Base-by-base conservation (phyloP, 1,284 basidiomycete genomes). In the Schizopora paradoxa region DNA sequence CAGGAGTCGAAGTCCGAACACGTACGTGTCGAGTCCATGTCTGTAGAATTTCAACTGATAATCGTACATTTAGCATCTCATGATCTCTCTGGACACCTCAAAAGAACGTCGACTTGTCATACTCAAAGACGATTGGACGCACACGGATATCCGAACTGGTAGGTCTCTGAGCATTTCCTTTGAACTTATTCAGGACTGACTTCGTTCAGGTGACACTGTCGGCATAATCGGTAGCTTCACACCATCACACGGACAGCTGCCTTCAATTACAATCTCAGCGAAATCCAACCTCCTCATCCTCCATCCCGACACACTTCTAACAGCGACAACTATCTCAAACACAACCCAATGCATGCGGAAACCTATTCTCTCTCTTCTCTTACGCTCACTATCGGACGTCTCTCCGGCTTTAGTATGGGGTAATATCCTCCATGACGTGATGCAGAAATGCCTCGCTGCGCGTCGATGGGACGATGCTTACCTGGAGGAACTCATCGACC, bases 291-390 rank as follows among this genome's bases (percentile, higher is more conserved):
- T 82, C 32, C 64, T 96, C 46, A 83, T 97, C 50, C 81, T 84
- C 34, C 90, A 96, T 58, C 93, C 93, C 1, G 94, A 97, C 62
- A 66, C 90, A 35, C 82, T 97, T 41, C 65, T 96, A 37, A 93
- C 93, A 1, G 86, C 91, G 31, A 95, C 93, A 0, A 77, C 87
- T 0, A 79, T 96, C 18, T 84, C 91, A 3, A 86, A 81, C 49
- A 80, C 91, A 0, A 73, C 86, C 3, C 78, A 84, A 51, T 97
- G 94, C 60, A 66, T 78, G 5, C 80, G 94, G 11, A 87, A 85
- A 59, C 88, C 93, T 1, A 69, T 96, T 13, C 67, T 97, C 1
- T 77, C 84, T 7, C 64, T 66, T 11, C 65, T 76, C 52, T 70
- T 79, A 41, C 82, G 70, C 51, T 84, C 70, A 27, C 77, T 67